Base-by-base conservation (phyloP, 1,284 basidiomycete genomes). In the Golubevia pallescens region DNA sequence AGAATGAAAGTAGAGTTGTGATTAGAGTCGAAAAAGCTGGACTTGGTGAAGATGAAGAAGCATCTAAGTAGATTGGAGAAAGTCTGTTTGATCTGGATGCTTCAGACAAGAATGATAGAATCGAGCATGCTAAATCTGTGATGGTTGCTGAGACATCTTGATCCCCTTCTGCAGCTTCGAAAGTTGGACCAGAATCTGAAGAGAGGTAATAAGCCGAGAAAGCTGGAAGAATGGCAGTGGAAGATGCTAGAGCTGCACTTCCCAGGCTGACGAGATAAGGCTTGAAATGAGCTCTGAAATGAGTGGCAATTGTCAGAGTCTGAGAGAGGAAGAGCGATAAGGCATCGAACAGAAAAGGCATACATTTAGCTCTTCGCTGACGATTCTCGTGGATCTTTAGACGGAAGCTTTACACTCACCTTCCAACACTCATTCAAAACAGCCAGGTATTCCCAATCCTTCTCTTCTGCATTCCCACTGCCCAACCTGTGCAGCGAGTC, bases 261-360 rank as follows among this genome's bases (percentile, higher is more conserved):
- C 73, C 60, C 42, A 80, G 70, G 4, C 55, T 4, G 1, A 58
- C 24, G 1, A 78, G 64, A 34, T 71, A 61, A 4, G 75, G 52
- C 28, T 75, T 71, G 70, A 84, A 78, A 38, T 73, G 70, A 1
- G 66, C 34, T 20, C 68, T 69, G 67, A 84, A 81, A 63, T 75
- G 71, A 24, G 70, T 62, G 2, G 81, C 75, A 5, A 76, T 71
- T 61, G 73, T 74, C 66, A 84, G 76, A 20, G 78, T 76, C 60
- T 77, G 73, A 62, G 75, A 68, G 61, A 75, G 71, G 10, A 38
- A 38, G 34, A 38, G 10, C 3, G 34, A 38, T n/a, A n/a, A 38
- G 34, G 3, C 34, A 4, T 5, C 3, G 10, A 10, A 38, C 3
- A 38, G 34, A 38, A 38, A 10, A 38, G 10, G 34, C 10, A 10